Evolutionary conservation across 345 rosid genomes (phyloP).

Genomic region (Citropsis articulata): DNA sequence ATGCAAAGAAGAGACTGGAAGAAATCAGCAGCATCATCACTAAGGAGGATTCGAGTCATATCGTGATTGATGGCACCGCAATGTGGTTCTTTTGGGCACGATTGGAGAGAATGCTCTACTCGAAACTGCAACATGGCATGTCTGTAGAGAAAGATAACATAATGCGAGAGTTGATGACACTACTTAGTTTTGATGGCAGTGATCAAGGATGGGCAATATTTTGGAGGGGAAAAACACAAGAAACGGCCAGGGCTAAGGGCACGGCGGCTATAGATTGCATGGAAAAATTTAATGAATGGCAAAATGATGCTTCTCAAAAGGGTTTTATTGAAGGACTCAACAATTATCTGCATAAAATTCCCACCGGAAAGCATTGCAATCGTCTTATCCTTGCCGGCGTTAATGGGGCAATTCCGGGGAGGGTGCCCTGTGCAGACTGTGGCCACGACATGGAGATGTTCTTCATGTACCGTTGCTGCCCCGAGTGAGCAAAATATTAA

Average conservation of each 20-base stretch:
- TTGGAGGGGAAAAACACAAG: not conserved
- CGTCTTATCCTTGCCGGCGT: slow-evolving; percentile 27
- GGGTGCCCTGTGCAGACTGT: slow-evolving; percentile 29
- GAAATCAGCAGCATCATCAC: not conserved
- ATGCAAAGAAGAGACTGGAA: slow-evolving; percentile 15
- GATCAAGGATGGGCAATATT: slow-evolving; percentile 35
- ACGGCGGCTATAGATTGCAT: slow-evolving; percentile 5
- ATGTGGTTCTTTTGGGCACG: slow-evolving; percentile 40
- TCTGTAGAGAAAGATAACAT: slow-evolving; percentile 14
- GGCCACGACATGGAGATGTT: slow-evolving; percentile 36
- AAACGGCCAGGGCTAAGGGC: slow-evolving; percentile 23
- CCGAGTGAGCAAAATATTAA: slow-evolving; percentile 11
- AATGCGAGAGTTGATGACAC: slow-evolving; percentile 28
- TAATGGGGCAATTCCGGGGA: slow-evolving; percentile 25
- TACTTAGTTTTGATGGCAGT: slow-evolving; percentile 32
- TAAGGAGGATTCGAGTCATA: slow-evolving; percentile 14
- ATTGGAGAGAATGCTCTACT: slow-evolving; percentile 36
- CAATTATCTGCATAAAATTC: not conserved
- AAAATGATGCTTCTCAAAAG: accelerated
- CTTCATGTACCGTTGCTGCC: slow-evolving; percentile 38
- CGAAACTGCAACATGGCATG: slow-evolving; percentile 23
- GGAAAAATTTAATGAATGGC: not conserved
- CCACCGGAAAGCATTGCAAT: slow-evolving; percentile 25
- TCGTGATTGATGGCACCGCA: not conserved
- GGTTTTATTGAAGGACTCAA: slow-evolving; percentile 14